phyloP scores from a whole-genome alignment of 1,284 basidiomycete species.

The Fomitopsis pinicola region DNA sequence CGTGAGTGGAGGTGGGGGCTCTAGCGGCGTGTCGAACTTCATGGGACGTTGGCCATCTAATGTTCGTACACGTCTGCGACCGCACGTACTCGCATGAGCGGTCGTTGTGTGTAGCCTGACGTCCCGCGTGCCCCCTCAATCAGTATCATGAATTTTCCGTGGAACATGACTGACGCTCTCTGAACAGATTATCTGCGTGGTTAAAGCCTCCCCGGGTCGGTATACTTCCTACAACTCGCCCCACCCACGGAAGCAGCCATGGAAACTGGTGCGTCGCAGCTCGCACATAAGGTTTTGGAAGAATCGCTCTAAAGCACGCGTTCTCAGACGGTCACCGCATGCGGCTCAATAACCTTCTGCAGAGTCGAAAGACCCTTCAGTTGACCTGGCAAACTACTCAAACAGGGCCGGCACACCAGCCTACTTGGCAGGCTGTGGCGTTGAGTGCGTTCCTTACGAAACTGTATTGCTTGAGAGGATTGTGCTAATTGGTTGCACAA shows the following conservation, averaged over 20 bases:
- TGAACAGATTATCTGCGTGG: neutral
- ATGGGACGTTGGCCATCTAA: neutral
- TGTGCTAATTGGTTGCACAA: neutral
- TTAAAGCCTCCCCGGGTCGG: neutral
- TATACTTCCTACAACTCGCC: neutral
- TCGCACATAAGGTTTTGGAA: neutral
- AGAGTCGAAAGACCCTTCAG: conserved; percentile 1
- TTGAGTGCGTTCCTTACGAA: neutral
- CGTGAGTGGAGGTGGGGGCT: neutral
- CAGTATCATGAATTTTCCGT: neutral
- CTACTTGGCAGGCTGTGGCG: conserved; percentile 2
- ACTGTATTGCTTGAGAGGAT: too few species aligned
- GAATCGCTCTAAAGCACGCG: neutral
- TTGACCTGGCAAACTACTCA: conserved; percentile 1
- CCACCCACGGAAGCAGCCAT: neutral
- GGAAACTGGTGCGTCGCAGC: neutral
- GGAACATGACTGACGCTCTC: neutral
- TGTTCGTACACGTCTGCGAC: neutral
- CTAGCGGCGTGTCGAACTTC: neutral
- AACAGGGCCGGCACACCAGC: conserved; percentile 1
- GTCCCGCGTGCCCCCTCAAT: neutral
- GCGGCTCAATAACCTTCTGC: conserved; percentile 6
- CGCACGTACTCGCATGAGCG: neutral
- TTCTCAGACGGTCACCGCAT: conserved; percentile 3
- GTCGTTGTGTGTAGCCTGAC: neutral